Evolutionary conservation across 108 stramenopile genomes (phyloP), one percentile per base, ranked within the genome.

Genomic region (Fragilariopsis cylindrus): DNA sequence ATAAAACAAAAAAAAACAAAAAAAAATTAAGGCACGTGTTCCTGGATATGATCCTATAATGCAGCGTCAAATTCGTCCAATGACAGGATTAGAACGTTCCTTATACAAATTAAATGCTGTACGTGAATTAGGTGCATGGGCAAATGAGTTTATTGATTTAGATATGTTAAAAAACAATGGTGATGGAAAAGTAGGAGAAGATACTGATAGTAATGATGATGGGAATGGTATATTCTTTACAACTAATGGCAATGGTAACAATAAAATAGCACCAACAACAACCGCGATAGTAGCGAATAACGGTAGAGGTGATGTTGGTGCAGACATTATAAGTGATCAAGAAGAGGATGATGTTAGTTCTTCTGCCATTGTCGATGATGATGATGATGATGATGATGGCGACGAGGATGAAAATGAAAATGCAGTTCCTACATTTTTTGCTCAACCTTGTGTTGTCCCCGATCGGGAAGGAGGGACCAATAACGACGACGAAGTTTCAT

Each of bases 21-120:
- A 21, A 1, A 21, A 21, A n/a, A n/a, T n/a, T n/a, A n/a, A 80
- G 50, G 60, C 76, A 30, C 65, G 81, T 40, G 93, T 97, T 15
- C 92, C 93, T 12, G 94, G 92, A 7, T 94, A 93, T 75, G 83
- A 92, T 54, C 76, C 70, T 19, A 87, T 90, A 4, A 86, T 92
- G 90, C 54, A 70, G 13, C 69, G 65, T 6, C 77, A 80, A 39
- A 82, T 72, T 45, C 80, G 48, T 4, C 82, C 81, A 41, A 85
- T 92, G 87, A 85, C 87, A 12, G 74, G 89, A 1, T 58, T 92
- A 21, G 89, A 92, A 74, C 79, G 91, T 18, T 84, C 87, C 58
- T 69, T 95, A 42, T 83, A 77, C 40, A 92, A 95, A 65, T 76
- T 95, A 3, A 81, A 88, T 52, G 94, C 91, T 12, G 84, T 83